Percentiles rank a stretch among this genome's conserved stretches.
Conservation (phyloP, 192 early-diverging fungal genomes). For the Podila verticillata region DNA sequence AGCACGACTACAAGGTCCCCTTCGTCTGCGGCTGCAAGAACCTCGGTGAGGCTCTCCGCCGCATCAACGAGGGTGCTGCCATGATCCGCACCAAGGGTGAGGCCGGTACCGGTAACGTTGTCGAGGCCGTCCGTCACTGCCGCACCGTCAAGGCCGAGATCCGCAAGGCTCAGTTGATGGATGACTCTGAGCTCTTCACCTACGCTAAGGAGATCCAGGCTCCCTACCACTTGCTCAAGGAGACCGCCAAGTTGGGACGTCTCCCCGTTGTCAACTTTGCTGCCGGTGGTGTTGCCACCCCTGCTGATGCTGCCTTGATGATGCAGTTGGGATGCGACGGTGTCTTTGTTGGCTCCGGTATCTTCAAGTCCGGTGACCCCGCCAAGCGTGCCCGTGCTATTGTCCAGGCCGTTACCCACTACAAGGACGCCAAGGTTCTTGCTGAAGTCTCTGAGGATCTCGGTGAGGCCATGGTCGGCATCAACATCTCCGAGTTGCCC, state of each 20-base stretch:
- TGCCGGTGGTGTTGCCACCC: slow-evolving; percentile 96
- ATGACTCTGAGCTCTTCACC: slow-evolving; percentile 90
- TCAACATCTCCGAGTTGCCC: slow-evolving; percentile 80
- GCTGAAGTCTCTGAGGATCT: slow-evolving; percentile 91
- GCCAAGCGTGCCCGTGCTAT: slow-evolving; percentile 95
- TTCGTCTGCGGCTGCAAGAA: slow-evolving; percentile 98
- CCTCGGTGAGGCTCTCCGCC: slow-evolving; percentile 95
- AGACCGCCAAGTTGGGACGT: slow-evolving; percentile 86
- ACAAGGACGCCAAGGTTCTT: slow-evolving; percentile 86
- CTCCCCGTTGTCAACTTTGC: slow-evolving; percentile 99
- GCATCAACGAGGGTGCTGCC: slow-evolving; percentile 96
- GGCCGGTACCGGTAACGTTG: slow-evolving; percentile 97
- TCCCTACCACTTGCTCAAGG: slow-evolving; percentile 90
- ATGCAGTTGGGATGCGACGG: slow-evolving; percentile 99
- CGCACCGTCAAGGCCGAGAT: slow-evolving; percentile 91
- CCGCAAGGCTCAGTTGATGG: slow-evolving; percentile 83
- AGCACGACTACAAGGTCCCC: slow-evolving; percentile 91
- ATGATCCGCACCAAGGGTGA: slow-evolving; percentile 99
- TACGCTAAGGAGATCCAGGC: slow-evolving; percentile 98
- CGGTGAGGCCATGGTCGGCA: slow-evolving; percentile 98
- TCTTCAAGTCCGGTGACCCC: slow-evolving; percentile 96
- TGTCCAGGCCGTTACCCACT: slow-evolving; percentile 97
- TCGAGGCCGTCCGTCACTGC: slow-evolving; percentile 97
- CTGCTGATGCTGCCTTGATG: slow-evolving; percentile 98
- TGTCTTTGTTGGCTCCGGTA: slow-evolving; percentile 97